A percentile compares a stretch with the other conserved stretches of the same genome.
Conservation (phyloP, 306 rosid species). For the Pyrus betulifolia region DNA sequence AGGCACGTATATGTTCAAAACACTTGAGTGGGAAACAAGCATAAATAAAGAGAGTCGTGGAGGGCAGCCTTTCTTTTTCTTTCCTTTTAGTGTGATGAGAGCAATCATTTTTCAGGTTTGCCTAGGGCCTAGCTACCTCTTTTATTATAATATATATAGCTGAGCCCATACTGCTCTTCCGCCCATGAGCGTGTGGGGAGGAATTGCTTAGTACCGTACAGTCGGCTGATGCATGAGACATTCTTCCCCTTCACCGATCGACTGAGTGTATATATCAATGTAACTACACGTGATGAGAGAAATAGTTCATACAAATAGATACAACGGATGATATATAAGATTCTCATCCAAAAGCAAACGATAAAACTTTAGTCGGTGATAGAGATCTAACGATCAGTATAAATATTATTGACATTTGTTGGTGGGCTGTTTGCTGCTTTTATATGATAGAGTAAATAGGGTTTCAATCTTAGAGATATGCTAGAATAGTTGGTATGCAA, state of each 20-base stretch:
- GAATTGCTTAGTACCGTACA: not conserved
- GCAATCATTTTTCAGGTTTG: conserved; percentile 20
- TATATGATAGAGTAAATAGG: not conserved
- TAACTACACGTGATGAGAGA: no score
- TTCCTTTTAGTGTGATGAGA: conserved; percentile 3
- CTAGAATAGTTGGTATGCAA: not conserved
- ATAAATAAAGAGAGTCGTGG: not conserved
- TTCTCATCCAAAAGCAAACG: no score
- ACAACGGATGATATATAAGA: not conserved
- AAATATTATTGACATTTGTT: not conserved
- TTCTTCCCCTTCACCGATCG: no score
- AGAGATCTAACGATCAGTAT: not conserved
- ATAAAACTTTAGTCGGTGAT: not conserved
- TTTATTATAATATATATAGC: conserved; percentile 1
- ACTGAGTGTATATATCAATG: no score
- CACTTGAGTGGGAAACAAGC: conserved; percentile 2
- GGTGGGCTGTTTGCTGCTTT: not conserved
- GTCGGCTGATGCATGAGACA: no score
- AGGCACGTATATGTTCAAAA: not conserved
- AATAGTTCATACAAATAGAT: no score
- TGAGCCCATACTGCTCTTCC: conserved; percentile 26
- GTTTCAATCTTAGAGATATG: conserved; percentile 5
- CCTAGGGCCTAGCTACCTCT: conserved; percentile 1
- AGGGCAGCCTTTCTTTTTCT: not conserved
- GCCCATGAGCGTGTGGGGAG: no score